Conservation (phyloP, 768 basidiomycete genomes). For the Leccinum sublutescens region DNA sequence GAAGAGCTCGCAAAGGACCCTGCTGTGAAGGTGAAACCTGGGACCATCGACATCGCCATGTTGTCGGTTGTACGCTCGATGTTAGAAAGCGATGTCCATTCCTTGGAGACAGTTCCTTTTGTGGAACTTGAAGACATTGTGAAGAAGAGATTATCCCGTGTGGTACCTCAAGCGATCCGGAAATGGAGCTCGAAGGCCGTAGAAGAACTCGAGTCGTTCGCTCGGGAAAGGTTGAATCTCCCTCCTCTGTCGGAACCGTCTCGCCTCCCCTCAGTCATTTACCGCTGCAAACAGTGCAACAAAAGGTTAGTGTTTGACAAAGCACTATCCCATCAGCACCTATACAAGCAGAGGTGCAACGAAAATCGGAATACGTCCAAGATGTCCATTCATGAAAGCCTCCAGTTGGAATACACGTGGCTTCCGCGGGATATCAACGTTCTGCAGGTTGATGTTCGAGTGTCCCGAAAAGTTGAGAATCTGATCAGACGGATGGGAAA, state of each 20-base stretch:
- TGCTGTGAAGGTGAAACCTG: slow-evolving; percentile 5
- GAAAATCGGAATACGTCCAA: neutral
- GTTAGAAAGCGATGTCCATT: neutral
- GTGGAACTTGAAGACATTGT: neutral
- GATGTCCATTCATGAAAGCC: neutral
- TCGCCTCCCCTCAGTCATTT: slow-evolving; percentile 7
- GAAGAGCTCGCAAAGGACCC: too few species aligned
- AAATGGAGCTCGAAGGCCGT: slow-evolving; percentile 11
- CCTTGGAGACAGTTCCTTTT: neutral
- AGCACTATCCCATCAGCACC: slow-evolving; percentile 8
- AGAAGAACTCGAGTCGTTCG: slow-evolving; percentile 9
- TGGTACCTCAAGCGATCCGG: neutral
- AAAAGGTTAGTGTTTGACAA: slow-evolving; percentile 4
- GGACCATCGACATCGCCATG: slow-evolving; percentile 3
- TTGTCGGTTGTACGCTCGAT: neutral
- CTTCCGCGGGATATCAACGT: neutral
- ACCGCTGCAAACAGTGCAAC: slow-evolving; percentile 8
- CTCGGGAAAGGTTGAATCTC: slow-evolving; percentile 1
- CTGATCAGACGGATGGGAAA: slow-evolving; percentile 9
- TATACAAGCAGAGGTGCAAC: neutral
- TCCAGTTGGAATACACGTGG: too few species aligned
- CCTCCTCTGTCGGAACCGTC: slow-evolving; percentile 6
- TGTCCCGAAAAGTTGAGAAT: slow-evolving; percentile 8
- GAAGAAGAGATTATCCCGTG: neutral
- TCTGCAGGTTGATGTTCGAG: slow-evolving; percentile 8